These are phyloP conservation scores for Globisporangium sylvaticum DNA, from an alignment of 352 stramenopile genomes.

Conservation along the genomic window DNA sequence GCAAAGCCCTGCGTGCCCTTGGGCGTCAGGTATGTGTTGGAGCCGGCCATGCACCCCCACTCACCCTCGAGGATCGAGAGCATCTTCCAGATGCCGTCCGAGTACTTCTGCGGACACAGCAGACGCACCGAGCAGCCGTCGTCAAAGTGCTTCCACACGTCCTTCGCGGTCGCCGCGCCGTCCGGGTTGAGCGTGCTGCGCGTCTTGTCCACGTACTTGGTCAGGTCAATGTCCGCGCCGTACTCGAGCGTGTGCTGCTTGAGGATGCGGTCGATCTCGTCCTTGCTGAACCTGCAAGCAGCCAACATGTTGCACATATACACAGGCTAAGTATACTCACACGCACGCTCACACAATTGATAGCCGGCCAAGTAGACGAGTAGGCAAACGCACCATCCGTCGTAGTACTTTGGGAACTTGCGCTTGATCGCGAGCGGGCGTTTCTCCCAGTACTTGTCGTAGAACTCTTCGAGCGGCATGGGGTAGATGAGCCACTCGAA, in stretches of 20 bases:
- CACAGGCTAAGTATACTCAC: no score
- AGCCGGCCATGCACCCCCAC: slow-evolving; percentile 92
- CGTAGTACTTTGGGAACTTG: slow-evolving; percentile 62
- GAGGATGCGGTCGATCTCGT: slow-evolving; percentile 70
- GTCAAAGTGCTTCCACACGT: slow-evolving; percentile 78
- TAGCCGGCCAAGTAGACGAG: no score
- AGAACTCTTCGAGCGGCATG: slow-evolving; percentile 87
- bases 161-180: slow-evolving; percentile 47
- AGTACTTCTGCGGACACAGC: slow-evolving; percentile 93
- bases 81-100: slow-evolving; percentile 80
- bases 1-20: slow-evolving; percentile 93
- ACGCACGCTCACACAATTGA: no score
- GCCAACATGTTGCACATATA: no score
- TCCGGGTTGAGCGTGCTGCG: slow-evolving; percentile 67
- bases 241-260: slow-evolving; percentile 77
- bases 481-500: slow-evolving; percentile 87
- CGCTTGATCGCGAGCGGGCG: slow-evolving; percentile 86
- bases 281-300: slow-evolving; percentile 44
- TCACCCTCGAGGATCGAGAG: slow-evolving; percentile 92
- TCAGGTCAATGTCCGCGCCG: slow-evolving; percentile 81
- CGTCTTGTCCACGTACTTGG: slow-evolving; percentile 84
- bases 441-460: slow-evolving; percentile 92
- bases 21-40: slow-evolving; percentile 94
- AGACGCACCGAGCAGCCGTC: slow-evolving; percentile 90
- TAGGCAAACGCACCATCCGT: slow-evolving; percentile 67